phyloP scores from a whole-genome alignment of 768 basidiomycete species.

The Lactifluus rugatus region DNA sequence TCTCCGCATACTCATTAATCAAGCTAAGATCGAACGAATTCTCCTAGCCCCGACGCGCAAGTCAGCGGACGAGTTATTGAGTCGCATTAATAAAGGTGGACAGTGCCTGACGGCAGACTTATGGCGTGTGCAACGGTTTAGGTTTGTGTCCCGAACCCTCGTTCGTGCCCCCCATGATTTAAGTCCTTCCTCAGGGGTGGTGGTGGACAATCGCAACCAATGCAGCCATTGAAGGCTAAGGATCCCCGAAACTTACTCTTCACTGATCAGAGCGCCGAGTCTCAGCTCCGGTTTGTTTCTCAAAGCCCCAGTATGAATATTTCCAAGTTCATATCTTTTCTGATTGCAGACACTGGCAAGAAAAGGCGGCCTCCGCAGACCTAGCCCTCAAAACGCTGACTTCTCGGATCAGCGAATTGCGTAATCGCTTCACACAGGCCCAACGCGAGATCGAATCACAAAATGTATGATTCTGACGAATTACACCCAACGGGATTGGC shows the following conservation, averaged over 20 bases:
- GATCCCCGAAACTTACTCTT: conserved; percentile 25
- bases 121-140: conserved; percentile 53
- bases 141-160: conserved; percentile 34
- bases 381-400: conserved; percentile 27
- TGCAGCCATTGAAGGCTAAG: conserved; percentile 25
- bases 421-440: conserved; percentile 25
- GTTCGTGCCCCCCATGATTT: not conserved
- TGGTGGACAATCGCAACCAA: conserved; percentile 45
- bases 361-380: conserved; percentile 33
- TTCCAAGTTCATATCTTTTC: not conserved
- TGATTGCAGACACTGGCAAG: conserved; percentile 36
- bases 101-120: conserved; percentile 53
- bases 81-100: conserved; percentile 38
- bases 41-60: conserved; percentile 55
- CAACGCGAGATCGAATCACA: conserved; percentile 22
- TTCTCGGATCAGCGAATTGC: conserved; percentile 24
- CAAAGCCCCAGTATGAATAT: not conserved
- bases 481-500: not conserved
- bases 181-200: conserved; percentile 42
- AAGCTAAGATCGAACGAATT: conserved; percentile 56
- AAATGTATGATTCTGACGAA: not conserved
- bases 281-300: conserved; percentile 15
- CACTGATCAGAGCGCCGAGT: conserved; percentile 9
- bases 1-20: conserved; percentile 73
- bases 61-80: conserved; percentile 49